Evolutionary conservation across 768 basidiomycete species (phyloP), one percentile per base, ranked within the genome.

Genomic region (Phanerochaete carnosa): DNA sequence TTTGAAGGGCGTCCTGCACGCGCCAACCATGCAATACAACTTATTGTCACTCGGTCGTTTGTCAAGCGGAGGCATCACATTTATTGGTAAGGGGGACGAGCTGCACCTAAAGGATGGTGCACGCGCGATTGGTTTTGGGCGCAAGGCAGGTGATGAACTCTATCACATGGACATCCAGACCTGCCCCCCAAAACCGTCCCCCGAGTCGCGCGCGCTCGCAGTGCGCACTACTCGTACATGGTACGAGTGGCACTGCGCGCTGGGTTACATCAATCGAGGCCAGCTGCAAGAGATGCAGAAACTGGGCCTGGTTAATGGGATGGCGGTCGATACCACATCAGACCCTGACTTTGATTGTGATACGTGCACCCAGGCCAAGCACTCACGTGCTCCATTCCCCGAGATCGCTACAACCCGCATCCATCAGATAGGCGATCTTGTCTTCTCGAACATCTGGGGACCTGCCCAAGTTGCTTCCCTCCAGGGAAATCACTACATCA

Each of bases 371-470:
- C 77, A 77, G 59, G 79, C 73, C 1, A 82, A 81, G 57, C 67
- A 71, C 0, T 79, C 67, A 0, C 49, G 68, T 0, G 73, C 74
- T 53, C 66, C 74, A 0, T 69, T 68, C 12, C 64, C 70, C 11
- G 65, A 73, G 78, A 23, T 79, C 78, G 6, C 70, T 76, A 0
- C 71, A 68, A 0, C 64, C 75, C 0, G 43, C 57, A 6, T 73
- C 68, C 0, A 50, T 65, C 5, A 63, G 67, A 0, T 80, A 60
- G 73, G 78, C 15, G 73, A 73, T 1, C 69, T 75, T 23, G 57
- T 81, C 12, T 73, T 79, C 61, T 64, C 69, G 1, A 76, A 83
- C 60, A 39, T 82, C 0, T 83, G 81, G 79, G 80, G 79, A 25
- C 80, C 78, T 3, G 71, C 77, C 0, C 71, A 68, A 0, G 64